phyloP scores from a whole-genome alignment of 176 grass and related monocot species.

The Coix lacrymajobi region DNA sequence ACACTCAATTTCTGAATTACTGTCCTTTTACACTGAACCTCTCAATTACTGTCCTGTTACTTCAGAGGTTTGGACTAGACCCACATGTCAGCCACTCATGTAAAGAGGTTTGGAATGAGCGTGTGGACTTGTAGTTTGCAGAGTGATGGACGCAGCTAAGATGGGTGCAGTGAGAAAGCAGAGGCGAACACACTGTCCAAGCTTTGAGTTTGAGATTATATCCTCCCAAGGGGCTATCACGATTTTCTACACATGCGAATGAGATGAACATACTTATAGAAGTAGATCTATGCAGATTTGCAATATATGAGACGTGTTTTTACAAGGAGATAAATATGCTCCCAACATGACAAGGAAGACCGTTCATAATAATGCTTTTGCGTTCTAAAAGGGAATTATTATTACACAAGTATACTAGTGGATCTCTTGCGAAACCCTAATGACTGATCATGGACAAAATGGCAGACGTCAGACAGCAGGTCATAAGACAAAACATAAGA shows the following conservation, averaged over 20 bases:
- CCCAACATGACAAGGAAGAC: neutral
- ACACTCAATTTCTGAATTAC: neutral
- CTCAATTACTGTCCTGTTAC: neutral
- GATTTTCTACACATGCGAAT: too few species aligned
- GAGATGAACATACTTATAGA: too few species aligned
- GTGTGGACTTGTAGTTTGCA: neutral
- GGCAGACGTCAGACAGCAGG: neutral
- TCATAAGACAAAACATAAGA: neutral
- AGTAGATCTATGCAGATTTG: neutral
- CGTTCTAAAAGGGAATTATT: neutral
- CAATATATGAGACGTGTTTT: neutral
- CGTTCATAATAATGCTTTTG: neutral
- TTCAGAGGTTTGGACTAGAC: neutral
- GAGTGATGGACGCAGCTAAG: neutral
- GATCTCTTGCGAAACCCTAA: neutral
- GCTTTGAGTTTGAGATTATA: too few species aligned
- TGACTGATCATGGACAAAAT: neutral
- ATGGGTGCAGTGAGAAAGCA: too few species aligned
- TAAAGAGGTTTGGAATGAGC: neutral
- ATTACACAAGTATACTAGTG: neutral
- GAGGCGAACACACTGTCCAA: neutral
- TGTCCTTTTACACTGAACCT: neutral
- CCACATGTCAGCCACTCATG: neutral
- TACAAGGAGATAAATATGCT: neutral
- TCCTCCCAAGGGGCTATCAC: neutral